phyloP scores from a whole-genome alignment of 176 grass and related monocot genomes.

The Aechmea fasciata region DNA sequence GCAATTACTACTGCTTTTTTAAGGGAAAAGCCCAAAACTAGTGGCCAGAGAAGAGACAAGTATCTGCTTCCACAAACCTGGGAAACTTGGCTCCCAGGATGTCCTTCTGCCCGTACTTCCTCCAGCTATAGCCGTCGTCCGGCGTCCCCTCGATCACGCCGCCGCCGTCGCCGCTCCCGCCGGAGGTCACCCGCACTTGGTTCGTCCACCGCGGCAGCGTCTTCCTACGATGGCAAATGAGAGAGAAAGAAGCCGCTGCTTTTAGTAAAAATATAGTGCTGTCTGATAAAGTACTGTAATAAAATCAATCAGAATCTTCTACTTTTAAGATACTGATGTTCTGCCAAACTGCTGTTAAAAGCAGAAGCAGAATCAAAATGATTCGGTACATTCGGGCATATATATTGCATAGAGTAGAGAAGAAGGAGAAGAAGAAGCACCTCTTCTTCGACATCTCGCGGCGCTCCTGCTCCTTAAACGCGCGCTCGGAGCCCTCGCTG shows the following conservation, averaged over 20 bases:
- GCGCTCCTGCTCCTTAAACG: constrained; percentile 24
- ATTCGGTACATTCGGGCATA: too few relatives aligned
- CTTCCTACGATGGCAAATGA: constrained; percentile 35
- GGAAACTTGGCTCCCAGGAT: constrained; percentile 60
- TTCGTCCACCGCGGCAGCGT: constrained; percentile 36
- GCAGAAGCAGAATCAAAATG: too few relatives aligned
- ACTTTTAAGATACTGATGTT: too few relatives aligned
- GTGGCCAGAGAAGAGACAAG: too few relatives aligned
- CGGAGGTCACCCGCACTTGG: constrained; percentile 18
- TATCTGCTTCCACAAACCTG: constrained; percentile 27
- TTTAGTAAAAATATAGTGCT: too few relatives aligned
- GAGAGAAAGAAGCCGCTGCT: too few relatives aligned
- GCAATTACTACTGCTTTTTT: too few relatives aligned
- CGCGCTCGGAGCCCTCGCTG: constrained; percentile 19
- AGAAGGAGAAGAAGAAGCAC: neutral
- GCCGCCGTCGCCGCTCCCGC: neutral
- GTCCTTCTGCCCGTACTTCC: constrained; percentile 77
- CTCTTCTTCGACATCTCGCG: constrained; percentile 39
- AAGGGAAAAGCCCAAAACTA: too few relatives aligned
- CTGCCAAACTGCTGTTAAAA: too few relatives aligned
- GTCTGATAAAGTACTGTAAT: neutral
- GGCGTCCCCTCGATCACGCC: constrained; percentile 10
- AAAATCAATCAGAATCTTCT: neutral
- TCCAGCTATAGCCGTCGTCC: constrained; percentile 75
- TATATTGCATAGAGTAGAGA: too few relatives aligned